Evolutionary conservation across 352 stramenopile species (phyloP).

Genomic region (Globisporangium nodosum): DNA sequence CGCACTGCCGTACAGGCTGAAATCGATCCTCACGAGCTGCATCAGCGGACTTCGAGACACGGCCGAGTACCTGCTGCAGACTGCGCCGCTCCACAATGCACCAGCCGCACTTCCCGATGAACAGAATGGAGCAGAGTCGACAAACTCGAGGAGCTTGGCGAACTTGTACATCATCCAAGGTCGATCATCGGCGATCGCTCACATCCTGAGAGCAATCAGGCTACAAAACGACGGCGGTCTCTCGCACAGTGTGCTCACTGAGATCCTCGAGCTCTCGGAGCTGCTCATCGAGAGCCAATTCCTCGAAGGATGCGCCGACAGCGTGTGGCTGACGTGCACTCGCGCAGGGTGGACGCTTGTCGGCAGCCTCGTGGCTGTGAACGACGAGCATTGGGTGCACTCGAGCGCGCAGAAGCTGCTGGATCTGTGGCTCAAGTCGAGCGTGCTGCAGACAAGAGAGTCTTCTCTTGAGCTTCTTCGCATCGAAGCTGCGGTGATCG

Average conservation of each 20-base stretch:
- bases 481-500: constrained; percentile 74
- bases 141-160: constrained; percentile 48
- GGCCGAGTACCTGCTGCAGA: constrained; percentile 28
- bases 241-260: constrained; percentile 46
- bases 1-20: constrained; percentile 58
- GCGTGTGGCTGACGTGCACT: constrained; percentile 84
- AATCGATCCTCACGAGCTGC: constrained; percentile 37
- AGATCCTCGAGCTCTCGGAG: constrained; percentile 63
- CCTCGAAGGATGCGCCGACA: constrained; percentile 64
- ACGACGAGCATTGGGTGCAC: constrained; percentile 58
- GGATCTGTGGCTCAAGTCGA: constrained; percentile 72
- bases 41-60: constrained; percentile 37
- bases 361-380: constrained; percentile 58
- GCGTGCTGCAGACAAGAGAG: constrained; percentile 72
- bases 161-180: constrained; percentile 78
- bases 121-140: background rate
- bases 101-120: background rate
- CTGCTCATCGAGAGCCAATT: constrained; percentile 79
- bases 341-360: constrained; percentile 79
- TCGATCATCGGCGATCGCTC: constrained; percentile 52
- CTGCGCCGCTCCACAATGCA: constrained; percentile 3
- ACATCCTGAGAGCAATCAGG: constrained; percentile 52
- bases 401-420: constrained; percentile 49
- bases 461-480: constrained; percentile 76
- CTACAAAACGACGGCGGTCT: constrained; percentile 38